Evolutionary conservation across 805 yeast species (phyloP).

Genomic region (Candida pseudoglaebosa): DNA sequence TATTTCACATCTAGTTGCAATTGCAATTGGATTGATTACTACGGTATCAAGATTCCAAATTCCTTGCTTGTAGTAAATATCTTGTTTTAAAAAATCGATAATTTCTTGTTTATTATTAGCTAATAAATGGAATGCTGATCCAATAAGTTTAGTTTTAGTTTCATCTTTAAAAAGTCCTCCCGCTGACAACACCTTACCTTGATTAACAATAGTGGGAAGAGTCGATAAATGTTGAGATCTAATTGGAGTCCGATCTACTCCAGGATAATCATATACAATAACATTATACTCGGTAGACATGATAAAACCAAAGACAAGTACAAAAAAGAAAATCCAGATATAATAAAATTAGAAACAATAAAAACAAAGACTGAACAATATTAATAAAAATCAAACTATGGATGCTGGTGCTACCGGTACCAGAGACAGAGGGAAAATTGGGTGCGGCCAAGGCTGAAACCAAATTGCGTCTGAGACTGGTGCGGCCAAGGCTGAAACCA

Average conservation of each 20-base stretch:
- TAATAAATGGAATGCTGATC: conserved; percentile 58
- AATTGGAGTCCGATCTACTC: conserved; percentile 48
- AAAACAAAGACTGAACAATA: too few species aligned
- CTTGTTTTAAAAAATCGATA: conserved; percentile 57
- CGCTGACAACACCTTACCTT: conserved; percentile 38
- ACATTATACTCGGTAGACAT: conserved; percentile 58
- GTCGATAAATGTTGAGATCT: conserved; percentile 47
- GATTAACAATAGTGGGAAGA: conserved; percentile 28
- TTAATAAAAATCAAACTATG: too few species aligned
- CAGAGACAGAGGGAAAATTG: too few species aligned
- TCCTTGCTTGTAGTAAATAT: conserved; percentile 59
- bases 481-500: too few species aligned
- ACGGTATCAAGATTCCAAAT: conserved; percentile 73
- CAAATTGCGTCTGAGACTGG: too few species aligned
- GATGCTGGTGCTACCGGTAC: too few species aligned
- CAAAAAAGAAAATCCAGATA: too few species aligned
- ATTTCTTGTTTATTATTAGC: conserved; percentile 68
- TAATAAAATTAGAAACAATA: too few species aligned
- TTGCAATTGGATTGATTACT: conserved; percentile 50
- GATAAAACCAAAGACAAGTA: background rate
- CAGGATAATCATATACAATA: conserved; percentile 66
- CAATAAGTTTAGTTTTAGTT: conserved; percentile 53
- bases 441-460: too few species aligned
- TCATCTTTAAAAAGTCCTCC: conserved; percentile 42
- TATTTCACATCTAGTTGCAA: conserved; percentile 33